These are phyloP conservation scores for Melampsora americana DNA, from an alignment of 1,284 basidiomycete species.

Conservation along the genomic window DNA sequence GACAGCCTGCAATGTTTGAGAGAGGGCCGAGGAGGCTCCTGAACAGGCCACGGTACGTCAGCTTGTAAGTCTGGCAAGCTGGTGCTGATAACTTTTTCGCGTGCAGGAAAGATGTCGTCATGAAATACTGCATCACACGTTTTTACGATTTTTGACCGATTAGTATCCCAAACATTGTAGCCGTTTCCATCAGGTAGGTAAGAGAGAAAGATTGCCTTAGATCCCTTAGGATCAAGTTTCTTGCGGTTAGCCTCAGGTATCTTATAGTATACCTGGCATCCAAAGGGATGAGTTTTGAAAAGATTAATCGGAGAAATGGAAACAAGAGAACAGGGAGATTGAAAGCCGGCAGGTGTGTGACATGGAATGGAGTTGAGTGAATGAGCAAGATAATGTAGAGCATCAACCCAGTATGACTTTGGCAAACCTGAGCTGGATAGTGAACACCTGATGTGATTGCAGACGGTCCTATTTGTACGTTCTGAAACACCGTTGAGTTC, in stretches of 20 bases:
- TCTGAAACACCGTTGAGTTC: slow-evolving; percentile 53
- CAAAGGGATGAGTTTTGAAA: slow-evolving; percentile 14
- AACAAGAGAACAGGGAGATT: background rate
- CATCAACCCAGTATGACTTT: slow-evolving; percentile 20
- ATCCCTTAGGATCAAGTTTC: background rate
- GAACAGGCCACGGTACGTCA: too few species aligned
- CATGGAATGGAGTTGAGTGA: too few species aligned
- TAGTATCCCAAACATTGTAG: background rate
- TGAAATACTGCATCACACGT: background rate
- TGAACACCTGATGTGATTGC: too few species aligned
- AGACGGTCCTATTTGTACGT: slow-evolving; percentile 49
- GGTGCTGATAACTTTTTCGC: too few species aligned
- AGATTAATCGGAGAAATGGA: background rate
- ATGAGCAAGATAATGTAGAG: background rate
- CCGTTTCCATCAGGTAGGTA: slow-evolving; percentile 19
- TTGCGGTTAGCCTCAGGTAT: background rate
- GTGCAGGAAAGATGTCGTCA: slow-evolving; percentile 2
- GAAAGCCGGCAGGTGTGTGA: background rate
- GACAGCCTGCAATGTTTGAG: too few species aligned
- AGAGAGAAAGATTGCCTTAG: background rate
- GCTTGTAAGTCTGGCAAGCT: too few species aligned
- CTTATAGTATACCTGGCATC: background rate
- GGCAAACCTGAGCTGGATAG: background rate
- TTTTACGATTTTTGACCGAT: background rate
- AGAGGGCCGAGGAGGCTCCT: too few species aligned